Base-by-base conservation (phyloP, 225 moss, liverwort and hornwort genomes). In the Bryum argenteum region DNA sequence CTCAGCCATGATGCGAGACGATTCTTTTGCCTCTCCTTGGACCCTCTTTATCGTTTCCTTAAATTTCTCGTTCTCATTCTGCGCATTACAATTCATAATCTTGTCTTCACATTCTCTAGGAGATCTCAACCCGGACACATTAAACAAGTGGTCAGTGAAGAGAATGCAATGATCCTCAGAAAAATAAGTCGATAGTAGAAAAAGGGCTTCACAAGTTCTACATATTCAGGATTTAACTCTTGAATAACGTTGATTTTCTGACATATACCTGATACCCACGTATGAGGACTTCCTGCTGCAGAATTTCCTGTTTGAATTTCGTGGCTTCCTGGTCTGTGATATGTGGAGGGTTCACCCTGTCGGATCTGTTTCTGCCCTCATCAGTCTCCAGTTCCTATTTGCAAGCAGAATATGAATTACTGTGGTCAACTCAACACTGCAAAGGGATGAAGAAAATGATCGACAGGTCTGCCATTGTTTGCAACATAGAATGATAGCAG, bases 41-140 rank as follows among this genome's bases (percentile, higher is more conserved):
- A 78, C 66, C 61, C 80, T 83, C 76, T 85, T 90, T 64, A 84
- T 75, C 73, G 78, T 81, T 63, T 81, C 78, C 40, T 88, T 57
- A 13, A 85, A 81, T 85, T 81, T 88, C 65, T 88, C 85, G 76
- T 88, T 90, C 78, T 85, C 90, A 82, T 78, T 72, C 88, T 90
- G 83, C 53, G 65, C 64, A 21, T 12, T 37, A 65, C 33, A 45
- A 24, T 17, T 67, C 55, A 62, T 15, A 64, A 41, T 62, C 8
- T 10, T 63, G 2, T 63, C 38, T 69, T 6, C 3, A 24, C 17
- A 11, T 38, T 41, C 39, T 21, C 67, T 58, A 17, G 10, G 42
- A 85, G 55, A 57, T 71, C 50, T 63, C 41, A 24, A 63, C 73
- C 41, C 79, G 81, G 38, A 22, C 65, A 51, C 61, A 2, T 52